Conservation (phyloP, 805 yeast species). For the Candida oleophila region DNA sequence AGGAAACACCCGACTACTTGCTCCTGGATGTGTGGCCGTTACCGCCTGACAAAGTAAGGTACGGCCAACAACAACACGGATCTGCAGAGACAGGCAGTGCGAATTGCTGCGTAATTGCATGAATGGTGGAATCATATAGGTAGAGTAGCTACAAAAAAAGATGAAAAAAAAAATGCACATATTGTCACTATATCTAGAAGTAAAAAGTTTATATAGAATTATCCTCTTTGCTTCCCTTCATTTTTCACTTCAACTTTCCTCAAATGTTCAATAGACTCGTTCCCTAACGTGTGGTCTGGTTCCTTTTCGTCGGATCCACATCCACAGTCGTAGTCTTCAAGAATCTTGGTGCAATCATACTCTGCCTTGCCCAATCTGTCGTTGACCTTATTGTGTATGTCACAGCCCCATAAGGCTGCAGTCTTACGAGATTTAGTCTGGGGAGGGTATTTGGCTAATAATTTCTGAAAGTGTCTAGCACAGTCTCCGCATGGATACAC, state of each 20-base stretch:
- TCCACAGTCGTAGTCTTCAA: conserved; percentile 95
- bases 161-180: no score
- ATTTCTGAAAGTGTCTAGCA: conserved; percentile 80
- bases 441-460: conserved; percentile 76
- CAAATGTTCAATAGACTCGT: conserved; percentile 38
- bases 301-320: conserved; percentile 76
- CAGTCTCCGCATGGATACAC: conserved; percentile 98
- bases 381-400: conserved; percentile 85
- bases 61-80: conserved; percentile 19
- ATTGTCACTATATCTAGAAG: no score
- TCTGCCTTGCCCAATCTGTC: conserved; percentile 61
- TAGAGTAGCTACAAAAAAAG: conserved; percentile 9
- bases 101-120: conserved; percentile 27
- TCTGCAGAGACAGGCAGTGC: conserved; percentile 2
- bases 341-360: conserved; percentile 82
- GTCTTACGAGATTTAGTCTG: conserved; percentile 71
- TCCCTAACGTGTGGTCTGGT: conserved; percentile 39
- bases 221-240: conserved; percentile 47
- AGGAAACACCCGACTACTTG: conserved; percentile 46
- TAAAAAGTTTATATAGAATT: no score
- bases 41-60: conserved; percentile 35
- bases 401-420: conserved; percentile 97
- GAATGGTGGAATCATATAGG: neutral
- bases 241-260: conserved; percentile 47
- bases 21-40: conserved; percentile 45